Conservation (phyloP, 495 filamentous ascomycete genomes). For the Penicillium salamii region DNA sequence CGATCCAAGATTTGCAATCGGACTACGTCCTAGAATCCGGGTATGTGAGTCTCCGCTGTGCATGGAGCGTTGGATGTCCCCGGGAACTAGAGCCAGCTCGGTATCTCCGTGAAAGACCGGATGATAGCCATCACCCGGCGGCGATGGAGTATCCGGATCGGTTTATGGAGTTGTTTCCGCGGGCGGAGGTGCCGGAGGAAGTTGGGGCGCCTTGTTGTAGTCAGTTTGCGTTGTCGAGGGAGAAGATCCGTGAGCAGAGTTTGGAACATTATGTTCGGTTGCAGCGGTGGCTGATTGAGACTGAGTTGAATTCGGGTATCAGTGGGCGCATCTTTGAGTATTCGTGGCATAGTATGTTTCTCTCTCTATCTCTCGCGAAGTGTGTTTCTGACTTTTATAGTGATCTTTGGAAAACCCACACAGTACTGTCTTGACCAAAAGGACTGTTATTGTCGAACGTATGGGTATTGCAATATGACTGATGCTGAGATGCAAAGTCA, state of each 20-base stretch:
- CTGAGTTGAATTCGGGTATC: constrained; percentile 48
- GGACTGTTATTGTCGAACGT: constrained; percentile 42
- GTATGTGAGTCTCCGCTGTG: constrained; percentile 51
- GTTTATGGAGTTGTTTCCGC: constrained; percentile 42
- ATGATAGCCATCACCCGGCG: constrained; percentile 16
- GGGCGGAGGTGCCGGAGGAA: constrained; percentile 21
- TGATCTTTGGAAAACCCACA: constrained; percentile 24
- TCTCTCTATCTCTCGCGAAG: not conserved
- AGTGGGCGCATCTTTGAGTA: constrained; percentile 68
- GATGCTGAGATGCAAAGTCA: constrained; percentile 16
- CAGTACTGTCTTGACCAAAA: constrained; percentile 33
- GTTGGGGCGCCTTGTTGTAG: constrained; percentile 57
- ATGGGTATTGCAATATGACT: constrained; percentile 31
- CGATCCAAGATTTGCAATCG: constrained; percentile 23
- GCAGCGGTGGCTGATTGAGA: constrained; percentile 59
- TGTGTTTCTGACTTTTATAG: constrained; percentile 4
- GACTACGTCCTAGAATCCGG: constrained; percentile 29
- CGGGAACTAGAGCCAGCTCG: constrained; percentile 26
- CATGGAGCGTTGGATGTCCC: constrained; percentile 43
- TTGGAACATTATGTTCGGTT: constrained; percentile 50
- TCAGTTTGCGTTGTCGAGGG: constrained; percentile 63
- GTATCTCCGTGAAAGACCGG: constrained; percentile 22
- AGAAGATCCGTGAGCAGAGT: constrained; percentile 42
- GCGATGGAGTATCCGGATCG: constrained; percentile 21
- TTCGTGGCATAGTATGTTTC: constrained; percentile 58